Evolutionary conservation across 306 rosid genomes (phyloP).

Genomic region (Pterocarpus macrocarpus): DNA sequence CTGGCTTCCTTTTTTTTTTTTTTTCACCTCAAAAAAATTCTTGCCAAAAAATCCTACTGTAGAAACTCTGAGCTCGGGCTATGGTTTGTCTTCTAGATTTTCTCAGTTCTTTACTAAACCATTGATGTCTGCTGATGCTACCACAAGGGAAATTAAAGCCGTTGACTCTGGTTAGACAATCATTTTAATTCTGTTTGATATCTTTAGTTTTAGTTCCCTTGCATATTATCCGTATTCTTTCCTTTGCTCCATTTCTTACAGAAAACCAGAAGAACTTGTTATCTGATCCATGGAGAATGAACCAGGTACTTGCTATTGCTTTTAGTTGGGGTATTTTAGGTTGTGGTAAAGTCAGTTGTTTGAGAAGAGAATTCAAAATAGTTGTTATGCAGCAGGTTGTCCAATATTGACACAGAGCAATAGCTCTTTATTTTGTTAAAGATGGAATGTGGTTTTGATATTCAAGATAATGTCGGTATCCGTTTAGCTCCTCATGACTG

Average conservation of each 20-base stretch:
- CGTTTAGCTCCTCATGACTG: constrained; percentile 14
- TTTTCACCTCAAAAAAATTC: not conserved
- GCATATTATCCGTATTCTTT: constrained; percentile 18
- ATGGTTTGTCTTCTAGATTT: constrained; percentile 67
- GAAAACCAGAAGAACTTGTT: constrained; percentile 92
- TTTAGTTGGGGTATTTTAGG: constrained; percentile 20
- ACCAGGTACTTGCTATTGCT: constrained; percentile 69
- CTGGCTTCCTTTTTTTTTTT: constrained; percentile 23
- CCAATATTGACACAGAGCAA: constrained; percentile 12
- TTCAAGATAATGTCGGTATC: constrained; percentile 27
- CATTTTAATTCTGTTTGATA: constrained; percentile 17
- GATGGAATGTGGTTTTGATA: constrained; percentile 22
- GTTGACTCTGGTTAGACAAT: constrained; percentile 91
- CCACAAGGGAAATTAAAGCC: constrained; percentile 95
- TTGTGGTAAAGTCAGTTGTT: constrained; percentile 26
- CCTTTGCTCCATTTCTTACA: constrained; percentile 44
- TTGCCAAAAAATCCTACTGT: not conserved
- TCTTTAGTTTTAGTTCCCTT: constrained; percentile 23
- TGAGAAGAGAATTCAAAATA: constrained; percentile 18
- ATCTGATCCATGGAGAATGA: constrained; percentile 92
- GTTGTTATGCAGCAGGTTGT: constrained; percentile 14
- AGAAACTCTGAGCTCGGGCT: constrained; percentile 32
- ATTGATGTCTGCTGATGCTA: constrained; percentile 95
- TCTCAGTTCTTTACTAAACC: constrained; percentile 95
- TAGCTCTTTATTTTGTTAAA: constrained; percentile 17